Base-by-base conservation (phyloP, 225 moss, liverwort and hornwort genomes). In the Asterella californica region DNA sequence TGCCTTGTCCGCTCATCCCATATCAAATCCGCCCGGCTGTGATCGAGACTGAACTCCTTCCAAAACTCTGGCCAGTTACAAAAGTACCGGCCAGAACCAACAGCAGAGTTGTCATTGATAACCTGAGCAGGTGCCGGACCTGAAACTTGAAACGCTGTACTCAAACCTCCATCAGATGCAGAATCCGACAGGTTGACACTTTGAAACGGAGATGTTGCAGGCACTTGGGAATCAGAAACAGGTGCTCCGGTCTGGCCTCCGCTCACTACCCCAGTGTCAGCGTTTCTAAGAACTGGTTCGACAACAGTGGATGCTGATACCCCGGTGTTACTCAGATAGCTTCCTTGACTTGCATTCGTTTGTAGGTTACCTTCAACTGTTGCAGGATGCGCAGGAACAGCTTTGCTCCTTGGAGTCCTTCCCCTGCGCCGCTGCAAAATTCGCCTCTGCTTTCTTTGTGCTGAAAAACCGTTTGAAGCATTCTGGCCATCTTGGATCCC, bases 31-130 rank as follows among this genome's bases (percentile, higher is more conserved):
- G 95, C 95, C 81, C 95, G 93, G 53, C 93, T 90, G 78, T 95
- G 95, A 84, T 95, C 91, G 62, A 95, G 87, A 81, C 85, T 88
- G 78, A 92, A 95, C 75, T 93, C 90, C 74, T 90, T 90, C 95
- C 95, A 95, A 78, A 95, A 95, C 81, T 95, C 93, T 76, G 93
- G 88, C 95, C 95, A 95, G 74, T 95, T 95, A 82, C 90, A 90
- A 50, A 90, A 82, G 74, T 89, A 84, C 70, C 91, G 86, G n/a
- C 93, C 93, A 72, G 90, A 89, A 73, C 88, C 87, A 76, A 91
- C 87, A 72, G 90, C 57, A n/a, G 78, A 83, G 81, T 80, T 90
- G 45, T 95, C 95, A 24, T 82, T 85, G 49, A 86, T 85, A 45
- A 95, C 86, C 80, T 93, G 93, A 49, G 95, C 95, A 72, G 95